Conservation (phyloP, 345 rosid species). For the Toxicodendron radicans region DNA sequence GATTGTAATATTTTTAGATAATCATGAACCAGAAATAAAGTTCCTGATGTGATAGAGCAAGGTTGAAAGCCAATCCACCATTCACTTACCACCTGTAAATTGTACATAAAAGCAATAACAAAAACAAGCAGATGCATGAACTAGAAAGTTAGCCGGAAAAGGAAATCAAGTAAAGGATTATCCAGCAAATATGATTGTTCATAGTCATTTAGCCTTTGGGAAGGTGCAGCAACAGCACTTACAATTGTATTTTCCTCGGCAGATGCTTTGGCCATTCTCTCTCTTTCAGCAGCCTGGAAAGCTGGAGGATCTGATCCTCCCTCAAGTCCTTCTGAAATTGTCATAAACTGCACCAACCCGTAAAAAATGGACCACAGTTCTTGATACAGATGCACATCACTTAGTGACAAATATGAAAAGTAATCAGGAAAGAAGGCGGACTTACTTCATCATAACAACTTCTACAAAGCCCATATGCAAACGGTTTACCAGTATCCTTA, state of each 20-base stretch:
- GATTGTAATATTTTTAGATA: no score
- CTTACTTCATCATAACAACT: slow-evolving; percentile 69
- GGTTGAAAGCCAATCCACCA: no score
- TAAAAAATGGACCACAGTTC: slow-evolving; percentile 15
- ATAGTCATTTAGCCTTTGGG: slow-evolving; percentile 9
- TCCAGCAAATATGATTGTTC: slow-evolving; percentile 10
- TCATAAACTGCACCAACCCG: slow-evolving; percentile 49
- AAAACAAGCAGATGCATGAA: neutral
- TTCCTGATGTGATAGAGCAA: no score
- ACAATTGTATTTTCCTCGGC: slow-evolving; percentile 37
- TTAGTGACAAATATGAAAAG: neutral
- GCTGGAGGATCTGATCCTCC: slow-evolving; percentile 96
- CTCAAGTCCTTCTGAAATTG: slow-evolving; percentile 71
- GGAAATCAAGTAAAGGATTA: neutral
- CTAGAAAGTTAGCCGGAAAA: slow-evolving; percentile 16
- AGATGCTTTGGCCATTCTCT: slow-evolving; percentile 52
- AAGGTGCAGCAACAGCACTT: slow-evolving; percentile 27
- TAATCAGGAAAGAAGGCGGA: slow-evolving; percentile 12
- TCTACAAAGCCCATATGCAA: slow-evolving; percentile 69
- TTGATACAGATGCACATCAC: slow-evolving; percentile 2
- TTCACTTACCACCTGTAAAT: no score
- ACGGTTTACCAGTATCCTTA: slow-evolving; percentile 41
- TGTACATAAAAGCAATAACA: neutral
- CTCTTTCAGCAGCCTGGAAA: slow-evolving; percentile 78
- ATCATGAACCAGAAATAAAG: no score